phyloP scores from a whole-genome alignment of 2,329 filamentous ascomycete genomes.

The Xylariales sp. region DNA sequence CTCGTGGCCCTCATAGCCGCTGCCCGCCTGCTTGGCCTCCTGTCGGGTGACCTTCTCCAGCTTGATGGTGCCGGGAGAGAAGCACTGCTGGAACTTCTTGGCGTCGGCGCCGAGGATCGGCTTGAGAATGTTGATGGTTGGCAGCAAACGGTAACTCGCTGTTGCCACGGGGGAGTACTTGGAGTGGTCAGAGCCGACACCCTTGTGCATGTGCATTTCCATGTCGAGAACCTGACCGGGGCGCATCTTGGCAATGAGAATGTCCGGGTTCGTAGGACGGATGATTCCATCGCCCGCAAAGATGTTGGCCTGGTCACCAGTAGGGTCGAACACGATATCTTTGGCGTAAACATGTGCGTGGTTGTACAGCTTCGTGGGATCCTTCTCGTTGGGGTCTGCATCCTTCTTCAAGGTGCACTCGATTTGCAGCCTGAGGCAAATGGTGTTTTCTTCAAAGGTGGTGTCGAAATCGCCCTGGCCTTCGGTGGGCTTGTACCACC shows the following conservation, averaged over 20 bases:
- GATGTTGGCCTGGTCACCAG: slow-evolving; percentile 65
- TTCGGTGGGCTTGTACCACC: slow-evolving; percentile 67
- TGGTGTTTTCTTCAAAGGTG: slow-evolving; percentile 78
- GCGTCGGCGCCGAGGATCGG: slow-evolving; percentile 87
- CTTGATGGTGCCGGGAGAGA: slow-evolving; percentile 81
- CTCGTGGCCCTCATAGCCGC: slow-evolving; percentile 67
- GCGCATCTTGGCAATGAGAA: slow-evolving; percentile 88
- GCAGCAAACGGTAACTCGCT: slow-evolving; percentile 86
- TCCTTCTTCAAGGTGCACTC: slow-evolving; percentile 76
- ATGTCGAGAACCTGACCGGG: slow-evolving; percentile 85
- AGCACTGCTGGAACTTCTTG: slow-evolving; percentile 84
- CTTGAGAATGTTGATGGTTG: slow-evolving; percentile 75
- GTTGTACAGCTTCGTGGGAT: slow-evolving; percentile 80
- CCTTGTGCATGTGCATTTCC: slow-evolving; percentile 91
- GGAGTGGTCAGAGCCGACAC: slow-evolving; percentile 87
- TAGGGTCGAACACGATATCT: slow-evolving; percentile 72
- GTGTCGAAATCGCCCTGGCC: slow-evolving; percentile 58
- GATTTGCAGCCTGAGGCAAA: slow-evolving; percentile 71
- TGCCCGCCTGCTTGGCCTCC: slow-evolving; percentile 57
- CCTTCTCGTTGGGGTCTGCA: slow-evolving; percentile 67
- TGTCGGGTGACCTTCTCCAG: slow-evolving; percentile 66
- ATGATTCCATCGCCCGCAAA: slow-evolving; percentile 69
- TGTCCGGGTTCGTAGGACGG: slow-evolving; percentile 79
- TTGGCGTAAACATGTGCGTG: slow-evolving; percentile 79
- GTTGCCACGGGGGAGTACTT: slow-evolving; percentile 97